Evolutionary conservation across 495 filamentous ascomycete species (phyloP).

Genomic region (Neurospora tetrasperma): DNA sequence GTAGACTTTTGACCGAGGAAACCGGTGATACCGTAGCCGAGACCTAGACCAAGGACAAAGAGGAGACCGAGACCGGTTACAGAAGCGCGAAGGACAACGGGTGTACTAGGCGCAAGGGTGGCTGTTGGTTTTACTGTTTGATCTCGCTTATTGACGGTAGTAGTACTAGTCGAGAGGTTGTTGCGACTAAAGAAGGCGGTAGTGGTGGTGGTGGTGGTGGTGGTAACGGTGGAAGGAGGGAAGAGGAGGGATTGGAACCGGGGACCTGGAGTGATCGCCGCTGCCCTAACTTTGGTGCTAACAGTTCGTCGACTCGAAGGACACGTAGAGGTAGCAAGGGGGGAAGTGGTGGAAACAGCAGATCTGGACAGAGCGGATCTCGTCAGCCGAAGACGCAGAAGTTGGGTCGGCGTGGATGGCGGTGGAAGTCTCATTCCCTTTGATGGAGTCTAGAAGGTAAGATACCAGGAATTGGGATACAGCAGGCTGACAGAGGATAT

Average conservation of each 20-base stretch:
- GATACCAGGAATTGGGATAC: neutral
- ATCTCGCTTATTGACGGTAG: neutral
- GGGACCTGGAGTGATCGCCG: neutral
- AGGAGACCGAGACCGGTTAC: slow-evolving; percentile 7
- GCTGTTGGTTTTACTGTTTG: neutral
- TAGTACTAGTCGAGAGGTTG: neutral
- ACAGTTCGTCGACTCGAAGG: neutral
- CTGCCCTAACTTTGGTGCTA: neutral
- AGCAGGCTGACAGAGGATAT: neutral
- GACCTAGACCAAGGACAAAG: slow-evolving; percentile 6
- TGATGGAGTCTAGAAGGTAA: neutral
- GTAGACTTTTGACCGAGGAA: neutral
- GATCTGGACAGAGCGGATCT: neutral
- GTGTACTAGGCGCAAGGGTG: neutral
- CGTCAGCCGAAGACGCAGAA: slow-evolving; percentile 7
- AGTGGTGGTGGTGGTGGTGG: neutral
- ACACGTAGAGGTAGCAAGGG: slow-evolving; percentile 2
- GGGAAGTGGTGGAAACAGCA: neutral
- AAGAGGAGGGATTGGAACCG: neutral
- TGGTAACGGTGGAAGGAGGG: neutral
- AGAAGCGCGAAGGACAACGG: neutral
- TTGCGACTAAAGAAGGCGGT: neutral
- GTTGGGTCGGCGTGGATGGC: neutral
- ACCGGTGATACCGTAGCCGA: slow-evolving; percentile 9
- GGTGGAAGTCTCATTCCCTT: slow-evolving; percentile 1